Base-by-base conservation (phyloP, 2,329 filamentous ascomycete species). In the Colletotrichum costaricense region DNA sequence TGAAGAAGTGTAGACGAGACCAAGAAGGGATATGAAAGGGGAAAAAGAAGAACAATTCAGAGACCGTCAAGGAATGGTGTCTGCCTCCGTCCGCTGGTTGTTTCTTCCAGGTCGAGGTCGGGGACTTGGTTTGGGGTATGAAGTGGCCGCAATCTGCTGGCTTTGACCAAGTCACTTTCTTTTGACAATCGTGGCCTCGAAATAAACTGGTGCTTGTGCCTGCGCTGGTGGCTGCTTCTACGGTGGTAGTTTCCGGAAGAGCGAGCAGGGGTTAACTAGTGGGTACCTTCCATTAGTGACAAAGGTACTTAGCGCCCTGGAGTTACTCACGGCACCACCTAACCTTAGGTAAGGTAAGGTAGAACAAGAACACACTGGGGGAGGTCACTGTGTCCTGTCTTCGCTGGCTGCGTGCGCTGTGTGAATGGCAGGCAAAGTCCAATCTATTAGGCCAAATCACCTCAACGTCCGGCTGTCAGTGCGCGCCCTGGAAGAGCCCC, bases 141-240 rank as follows among this genome's bases (percentile, higher is more conserved):
- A 56, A 56, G 63, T 65, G 63, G 26, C 63, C 49, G 67, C 52
- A 54, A 49, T n/a, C 55, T 59, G 64, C 63, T 65, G 28, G 38
- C 52, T 55, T 49, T 12, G 28, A 30, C 63, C 52, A 49, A 42
- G 70, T 64, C 67, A 62, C 67, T 71, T 72, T 60, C 72, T 74
- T 74, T 74, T 72, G 73, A 75, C 73, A 81, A 82, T 81, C 80
- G 81, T 82, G 81, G 81, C 81, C 81, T 82, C 79, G 76, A 81
- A 80, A 80, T 77, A 72, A 75, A 73, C 52, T 55, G 49, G 62
- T 14, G 52, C 62, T 71, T 49, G 42, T 49, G 42, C 42, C 42
- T 49, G 42, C 42, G 42, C 42, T 49, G 42, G 22, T 42, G 42
- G 22, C 42, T 30, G 42, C 42, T 49, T 22, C 42, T 56, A 56